Conservation (phyloP, 176 grass and related monocot genomes). For the Themeda triandra region DNA sequence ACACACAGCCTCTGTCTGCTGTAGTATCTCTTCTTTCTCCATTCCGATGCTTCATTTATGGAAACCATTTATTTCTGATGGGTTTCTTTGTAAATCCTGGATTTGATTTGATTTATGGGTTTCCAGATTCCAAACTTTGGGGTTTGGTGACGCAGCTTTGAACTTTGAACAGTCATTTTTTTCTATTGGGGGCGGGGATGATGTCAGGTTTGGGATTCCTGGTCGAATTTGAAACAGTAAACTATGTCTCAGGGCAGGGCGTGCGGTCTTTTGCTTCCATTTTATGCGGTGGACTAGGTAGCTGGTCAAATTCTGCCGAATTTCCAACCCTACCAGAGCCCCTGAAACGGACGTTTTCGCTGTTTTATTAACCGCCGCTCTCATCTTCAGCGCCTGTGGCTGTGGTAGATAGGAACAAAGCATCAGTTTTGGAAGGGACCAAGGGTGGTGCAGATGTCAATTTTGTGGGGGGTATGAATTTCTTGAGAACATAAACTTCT, state of each 20-base stretch:
- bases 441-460: constrained; percentile 40
- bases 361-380: constrained; percentile 14
- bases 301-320: constrained; percentile 27
- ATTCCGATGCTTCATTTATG: background rate
- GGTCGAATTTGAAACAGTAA: background rate
- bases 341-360: constrained; percentile 33
- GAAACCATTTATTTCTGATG: background rate
- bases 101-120: background rate
- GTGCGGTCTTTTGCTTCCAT: background rate
- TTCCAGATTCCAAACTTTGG: background rate
- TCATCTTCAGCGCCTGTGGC: constrained; percentile 22
- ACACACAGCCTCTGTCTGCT: background rate
- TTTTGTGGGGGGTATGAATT: background rate
- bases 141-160: background rate
- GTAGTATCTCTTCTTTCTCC: constrained; percentile 26
- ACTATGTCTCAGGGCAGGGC: background rate
- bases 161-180: background rate
- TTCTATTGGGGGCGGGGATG: background rate
- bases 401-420: constrained; percentile 23
- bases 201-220: constrained; percentile 25
- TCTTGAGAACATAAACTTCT: background rate
- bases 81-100: background rate
- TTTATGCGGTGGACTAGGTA: constrained; percentile 11
- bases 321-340: constrained; percentile 28
- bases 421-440: constrained; percentile 25